Evolutionary conservation across 352 stramenopile genomes (phyloP).

Genomic region (Phytophthora megakarya): DNA sequence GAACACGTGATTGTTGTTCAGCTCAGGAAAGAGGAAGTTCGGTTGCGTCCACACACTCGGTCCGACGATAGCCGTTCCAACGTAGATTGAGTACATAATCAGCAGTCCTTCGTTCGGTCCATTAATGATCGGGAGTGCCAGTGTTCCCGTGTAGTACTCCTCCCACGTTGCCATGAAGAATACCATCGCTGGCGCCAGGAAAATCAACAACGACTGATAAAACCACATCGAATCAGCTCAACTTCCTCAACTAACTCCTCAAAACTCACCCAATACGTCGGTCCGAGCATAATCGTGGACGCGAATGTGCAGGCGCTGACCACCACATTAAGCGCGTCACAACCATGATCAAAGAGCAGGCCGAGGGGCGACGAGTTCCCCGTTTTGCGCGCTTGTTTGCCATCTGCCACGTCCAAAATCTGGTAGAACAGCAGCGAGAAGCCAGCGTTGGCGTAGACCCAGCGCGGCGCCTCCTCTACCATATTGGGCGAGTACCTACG

Average conservation of each 20-base stretch:
- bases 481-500: constrained; percentile 83
- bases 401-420: constrained; percentile 86
- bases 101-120: constrained; percentile 96
- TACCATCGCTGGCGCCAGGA: constrained; percentile 78
- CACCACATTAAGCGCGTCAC: constrained; percentile 84
- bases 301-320: constrained; percentile 85
- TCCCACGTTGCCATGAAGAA: constrained; percentile 99
- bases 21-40: constrained; percentile 58
- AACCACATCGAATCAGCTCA: constrained; percentile 7
- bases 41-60: constrained; percentile 70
- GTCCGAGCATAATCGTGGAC: constrained; percentile 85
- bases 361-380: constrained; percentile 86
- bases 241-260: constrained; percentile 16
- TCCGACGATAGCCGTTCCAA: constrained; percentile 65
- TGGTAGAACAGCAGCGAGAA: constrained; percentile 80
- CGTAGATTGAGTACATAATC: constrained; percentile 87
- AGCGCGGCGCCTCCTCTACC: constrained; percentile 68
- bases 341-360: constrained; percentile 87
- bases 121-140: constrained; percentile 96
- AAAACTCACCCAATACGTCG: constrained; percentile 82
- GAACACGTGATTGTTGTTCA: constrained; percentile 84
- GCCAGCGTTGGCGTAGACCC: constrained; percentile 73
- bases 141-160: constrained; percentile 96
- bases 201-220: constrained; percentile 73
- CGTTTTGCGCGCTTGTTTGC: constrained; percentile 87